These are phyloP conservation scores for Xylariales sp. DNA, from an alignment of 2,329 filamentous ascomycete genomes.

Conservation along the genomic window DNA sequence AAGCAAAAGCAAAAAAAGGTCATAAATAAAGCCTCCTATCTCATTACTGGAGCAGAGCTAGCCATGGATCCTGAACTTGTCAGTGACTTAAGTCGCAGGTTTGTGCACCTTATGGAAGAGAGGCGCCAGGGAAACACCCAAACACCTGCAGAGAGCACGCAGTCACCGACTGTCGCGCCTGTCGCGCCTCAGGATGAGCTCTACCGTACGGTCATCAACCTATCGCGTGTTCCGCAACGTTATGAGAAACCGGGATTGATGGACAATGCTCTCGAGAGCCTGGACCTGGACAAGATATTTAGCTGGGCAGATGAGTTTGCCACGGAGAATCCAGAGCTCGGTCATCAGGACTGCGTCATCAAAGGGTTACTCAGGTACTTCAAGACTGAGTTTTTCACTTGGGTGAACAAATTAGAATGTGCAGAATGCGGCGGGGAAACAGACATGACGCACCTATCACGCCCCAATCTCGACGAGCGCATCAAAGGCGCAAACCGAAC, in stretches of 20 bases:
- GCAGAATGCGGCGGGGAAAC: slow-evolving; percentile 78
- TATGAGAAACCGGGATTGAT: slow-evolving; percentile 95
- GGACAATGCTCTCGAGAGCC: slow-evolving; percentile 85
- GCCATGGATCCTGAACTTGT: too few species aligned
- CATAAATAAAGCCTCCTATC: too few species aligned
- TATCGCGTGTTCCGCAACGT: slow-evolving; percentile 84
- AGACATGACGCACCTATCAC: slow-evolving; percentile 75
- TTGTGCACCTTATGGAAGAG: too few species aligned
- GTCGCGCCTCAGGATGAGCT: not conserved
- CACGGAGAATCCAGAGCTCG: slow-evolving; percentile 5
- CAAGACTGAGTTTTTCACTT: slow-evolving; percentile 68
- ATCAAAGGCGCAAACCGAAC: slow-evolving; percentile 84
- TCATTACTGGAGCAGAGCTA: too few species aligned
- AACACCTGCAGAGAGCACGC: too few species aligned
- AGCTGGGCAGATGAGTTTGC: slow-evolving; percentile 79
- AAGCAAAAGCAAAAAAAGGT: too few species aligned
- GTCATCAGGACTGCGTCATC: slow-evolving; percentile 11
- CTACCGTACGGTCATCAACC: slow-evolving; percentile 54
- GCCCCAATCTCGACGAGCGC: slow-evolving; percentile 82
- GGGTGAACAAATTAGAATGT: slow-evolving; percentile 93
- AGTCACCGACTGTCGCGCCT: too few species aligned
- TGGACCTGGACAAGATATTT: slow-evolving; percentile 89
- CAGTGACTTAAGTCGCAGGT: too few species aligned
- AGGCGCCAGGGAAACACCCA: too few species aligned
- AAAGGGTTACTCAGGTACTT: slow-evolving; percentile 8